Percentiles rank a stretch among this genome's conserved stretches.
phyloP scores from a whole-genome alignment of 441 rosid genomes.

The Erodium trifolium region DNA sequence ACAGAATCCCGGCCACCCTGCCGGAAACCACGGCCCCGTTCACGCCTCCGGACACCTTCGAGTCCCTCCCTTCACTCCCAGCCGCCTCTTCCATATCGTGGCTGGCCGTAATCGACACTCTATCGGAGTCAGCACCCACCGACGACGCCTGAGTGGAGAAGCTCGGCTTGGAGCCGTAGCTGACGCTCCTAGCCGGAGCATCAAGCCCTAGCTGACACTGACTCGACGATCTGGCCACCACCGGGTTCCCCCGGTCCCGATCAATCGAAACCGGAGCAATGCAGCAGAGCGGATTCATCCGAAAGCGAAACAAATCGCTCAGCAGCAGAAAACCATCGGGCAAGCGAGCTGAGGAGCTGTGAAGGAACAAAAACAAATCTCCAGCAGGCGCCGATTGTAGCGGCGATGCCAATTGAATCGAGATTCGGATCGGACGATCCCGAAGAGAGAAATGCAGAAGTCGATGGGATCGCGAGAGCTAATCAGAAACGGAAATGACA shows the following conservation, averaged over 20 bases:
- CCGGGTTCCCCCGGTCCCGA: slow-evolving; percentile 1
- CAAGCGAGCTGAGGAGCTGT: too few species aligned
- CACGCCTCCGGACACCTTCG: slow-evolving; percentile 37
- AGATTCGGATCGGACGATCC: background rate
- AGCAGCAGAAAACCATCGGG: background rate
- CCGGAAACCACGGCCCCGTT: slow-evolving; percentile 7
- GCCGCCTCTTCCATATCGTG: slow-evolving; percentile 18
- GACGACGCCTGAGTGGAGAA: slow-evolving; percentile 61
- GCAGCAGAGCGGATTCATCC: slow-evolving; percentile 1
- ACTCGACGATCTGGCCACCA: background rate
- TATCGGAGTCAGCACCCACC: background rate
- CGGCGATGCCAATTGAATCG: background rate
- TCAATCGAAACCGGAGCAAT: slow-evolving; percentile 5
- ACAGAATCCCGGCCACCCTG: slow-evolving; percentile 61
- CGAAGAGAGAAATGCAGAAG: background rate
- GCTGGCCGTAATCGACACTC: slow-evolving; percentile 26
- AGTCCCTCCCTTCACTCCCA: slow-evolving; percentile 12
- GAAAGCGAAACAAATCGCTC: background rate
- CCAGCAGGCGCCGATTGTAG: background rate
- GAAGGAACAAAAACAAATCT: background rate
- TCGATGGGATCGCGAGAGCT: background rate
- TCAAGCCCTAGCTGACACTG: slow-evolving; percentile 22
- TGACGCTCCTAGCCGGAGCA: slow-evolving; percentile 25
- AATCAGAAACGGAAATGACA: background rate
- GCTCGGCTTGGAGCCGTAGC: slow-evolving; percentile 39